Conservation (phyloP, 371 early-diverging fungal genomes). For the Capillidium rhysosporum region DNA sequence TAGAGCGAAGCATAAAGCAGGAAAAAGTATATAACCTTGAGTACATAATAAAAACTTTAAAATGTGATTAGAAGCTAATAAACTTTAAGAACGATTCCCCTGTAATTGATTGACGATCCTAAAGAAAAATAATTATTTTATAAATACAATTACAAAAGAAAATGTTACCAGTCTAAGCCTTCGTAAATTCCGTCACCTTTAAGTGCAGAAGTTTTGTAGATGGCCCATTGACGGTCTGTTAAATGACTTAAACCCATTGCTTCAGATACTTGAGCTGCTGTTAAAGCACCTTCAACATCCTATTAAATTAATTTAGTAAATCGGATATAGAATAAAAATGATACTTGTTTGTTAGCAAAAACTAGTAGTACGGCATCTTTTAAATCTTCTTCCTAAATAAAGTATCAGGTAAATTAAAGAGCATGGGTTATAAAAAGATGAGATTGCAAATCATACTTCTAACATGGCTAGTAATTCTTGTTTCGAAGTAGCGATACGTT, state of each 20-base stretch:
- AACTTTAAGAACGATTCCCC: background rate
- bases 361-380: slow-evolving; percentile 76
- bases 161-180: slow-evolving; percentile 58
- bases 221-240: slow-evolving; percentile 82
- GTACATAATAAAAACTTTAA: too few species aligned
- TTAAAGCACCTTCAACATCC: slow-evolving; percentile 89
- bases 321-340: background rate
- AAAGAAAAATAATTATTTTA: background rate
- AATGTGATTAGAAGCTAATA: too few species aligned
- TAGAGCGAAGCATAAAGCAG: too few species aligned
- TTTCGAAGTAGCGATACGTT: slow-evolving; percentile 66
- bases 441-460: slow-evolving; percentile 11
- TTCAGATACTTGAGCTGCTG: slow-evolving; percentile 83
- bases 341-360: slow-evolving; percentile 80
- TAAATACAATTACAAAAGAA: background rate
- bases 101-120: slow-evolving; percentile 5
- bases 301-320: background rate
- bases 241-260: slow-evolving; percentile 66
- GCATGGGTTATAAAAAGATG: background rate
- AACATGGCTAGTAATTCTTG: slow-evolving; percentile 80
- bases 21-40: too few species aligned
- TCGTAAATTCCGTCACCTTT: slow-evolving; percentile 70
- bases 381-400: slow-evolving; percentile 69
- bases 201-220: slow-evolving; percentile 61
- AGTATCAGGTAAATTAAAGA: background rate